phyloP scores from a whole-genome alignment of 1,139 yeast species.

The Suhomyces maxii region DNA sequence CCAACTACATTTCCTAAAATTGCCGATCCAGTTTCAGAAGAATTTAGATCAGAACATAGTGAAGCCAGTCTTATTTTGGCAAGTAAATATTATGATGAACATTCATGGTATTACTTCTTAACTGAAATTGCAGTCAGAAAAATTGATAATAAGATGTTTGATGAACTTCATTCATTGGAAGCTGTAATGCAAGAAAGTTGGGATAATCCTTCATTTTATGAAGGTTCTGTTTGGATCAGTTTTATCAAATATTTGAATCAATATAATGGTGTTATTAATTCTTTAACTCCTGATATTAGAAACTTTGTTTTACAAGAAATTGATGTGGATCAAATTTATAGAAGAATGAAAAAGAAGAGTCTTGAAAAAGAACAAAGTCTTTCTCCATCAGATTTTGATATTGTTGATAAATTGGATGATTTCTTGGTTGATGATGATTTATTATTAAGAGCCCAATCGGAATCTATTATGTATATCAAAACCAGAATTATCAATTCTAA shows the following conservation, averaged over 20 bases:
- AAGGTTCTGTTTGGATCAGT: conserved; percentile 28
- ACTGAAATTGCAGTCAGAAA: conserved; percentile 52
- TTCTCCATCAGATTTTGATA: conserved; percentile 12
- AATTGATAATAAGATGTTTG: conserved; percentile 44
- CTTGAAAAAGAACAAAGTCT: conserved; percentile 7
- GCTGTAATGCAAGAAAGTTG: conserved; percentile 19
- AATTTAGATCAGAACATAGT: conserved; percentile 22
- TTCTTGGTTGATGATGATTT: conserved; percentile 38
- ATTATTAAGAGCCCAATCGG: conserved; percentile 38
- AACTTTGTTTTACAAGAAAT: conserved; percentile 36
- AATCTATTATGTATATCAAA: conserved; percentile 41
- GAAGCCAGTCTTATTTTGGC: conserved; percentile 31
- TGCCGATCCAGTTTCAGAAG: conserved; percentile 29
- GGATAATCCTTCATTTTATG: conserved; percentile 30
- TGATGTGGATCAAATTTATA: conserved; percentile 35
- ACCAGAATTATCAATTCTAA: conserved; percentile 39
- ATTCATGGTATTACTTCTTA: conserved; percentile 49
- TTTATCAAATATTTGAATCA: conserved; percentile 40
- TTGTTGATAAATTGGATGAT: conserved; percentile 31
- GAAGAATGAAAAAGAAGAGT: conserved; percentile 28
- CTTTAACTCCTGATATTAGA: conserved; percentile 36
- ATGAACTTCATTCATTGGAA: conserved; percentile 35
- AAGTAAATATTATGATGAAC: conserved; percentile 34
- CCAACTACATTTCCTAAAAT: conserved; percentile 45
- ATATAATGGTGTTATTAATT: conserved; percentile 42